Evolutionary conservation across 805 yeast species (phyloP).

Genomic region (Zygosaccharomyces gambellarensis): DNA sequence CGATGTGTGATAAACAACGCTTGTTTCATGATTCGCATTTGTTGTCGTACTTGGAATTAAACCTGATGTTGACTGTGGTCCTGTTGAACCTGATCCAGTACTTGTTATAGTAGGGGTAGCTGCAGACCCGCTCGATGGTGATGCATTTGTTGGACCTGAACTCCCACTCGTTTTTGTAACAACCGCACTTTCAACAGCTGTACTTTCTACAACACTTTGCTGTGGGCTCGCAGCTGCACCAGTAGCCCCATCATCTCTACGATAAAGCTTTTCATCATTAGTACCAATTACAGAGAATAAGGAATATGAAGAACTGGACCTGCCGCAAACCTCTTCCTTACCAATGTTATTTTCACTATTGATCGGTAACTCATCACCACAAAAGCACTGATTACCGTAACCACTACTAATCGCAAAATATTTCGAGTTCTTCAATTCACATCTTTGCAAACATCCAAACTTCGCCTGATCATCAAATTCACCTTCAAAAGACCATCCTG

Average conservation of each 20-base stretch:
- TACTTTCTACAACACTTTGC: not conserved
- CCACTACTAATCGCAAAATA: constrained; percentile 27
- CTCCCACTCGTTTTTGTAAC: constrained; percentile 5
- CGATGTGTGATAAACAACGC: constrained; percentile 23
- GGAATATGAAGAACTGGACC: constrained; percentile 35
- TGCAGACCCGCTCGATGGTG: constrained; percentile 20
- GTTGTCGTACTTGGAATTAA: constrained; percentile 9
- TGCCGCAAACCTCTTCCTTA: constrained; percentile 58
- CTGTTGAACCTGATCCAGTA: not conserved
- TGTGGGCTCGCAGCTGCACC: not conserved
- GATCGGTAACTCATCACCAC: constrained; percentile 28
- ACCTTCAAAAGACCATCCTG: constrained; percentile 23
- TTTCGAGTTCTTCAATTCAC: constrained; percentile 18
- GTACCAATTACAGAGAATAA: constrained; percentile 39
- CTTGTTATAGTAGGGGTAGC: constrained; percentile 7
- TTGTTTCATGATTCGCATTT: constrained; percentile 8
- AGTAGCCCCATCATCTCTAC: not conserved
- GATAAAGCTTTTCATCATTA: not conserved
- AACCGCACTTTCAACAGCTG: constrained; percentile 15
- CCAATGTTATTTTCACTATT: constrained; percentile 42
- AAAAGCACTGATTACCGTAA: constrained; percentile 30
- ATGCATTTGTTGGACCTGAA: constrained; percentile 8
- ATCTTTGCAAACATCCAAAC: constrained; percentile 22
- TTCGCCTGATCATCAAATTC: constrained; percentile 29
- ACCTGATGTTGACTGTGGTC: constrained; percentile 9